Percentiles rank a stretch among this genome's conserved stretches.
Conservation (phyloP, 345 rosid species). For the Eucalyptus cladocalyx region DNA sequence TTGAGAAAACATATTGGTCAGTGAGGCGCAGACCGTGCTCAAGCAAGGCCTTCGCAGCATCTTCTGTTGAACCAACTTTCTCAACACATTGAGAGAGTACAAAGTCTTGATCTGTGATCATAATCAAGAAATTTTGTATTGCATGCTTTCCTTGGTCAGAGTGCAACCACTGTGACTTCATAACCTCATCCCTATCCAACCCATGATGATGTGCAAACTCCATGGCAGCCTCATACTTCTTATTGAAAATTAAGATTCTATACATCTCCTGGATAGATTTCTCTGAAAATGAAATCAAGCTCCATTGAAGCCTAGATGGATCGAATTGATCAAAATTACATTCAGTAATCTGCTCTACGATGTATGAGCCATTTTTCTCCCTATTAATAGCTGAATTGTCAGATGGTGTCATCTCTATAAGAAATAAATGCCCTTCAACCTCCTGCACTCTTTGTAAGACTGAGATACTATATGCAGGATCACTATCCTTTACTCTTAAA, state of each 20-base stretch:
- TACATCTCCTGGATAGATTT: slow-evolving; percentile 83
- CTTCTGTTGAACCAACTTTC: slow-evolving; percentile 77
- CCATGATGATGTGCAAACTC: slow-evolving; percentile 71
- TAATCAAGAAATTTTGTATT: slow-evolving; percentile 39
- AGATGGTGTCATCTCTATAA: slow-evolving; percentile 41
- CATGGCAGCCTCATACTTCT: slow-evolving; percentile 60
- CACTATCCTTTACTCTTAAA: slow-evolving; percentile 37
- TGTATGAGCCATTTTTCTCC: slow-evolving; percentile 13
- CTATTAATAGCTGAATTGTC: slow-evolving; percentile 11
- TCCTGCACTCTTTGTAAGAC: slow-evolving; percentile 47
- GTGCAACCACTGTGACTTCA: slow-evolving; percentile 74
- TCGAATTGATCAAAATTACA: slow-evolving; percentile 16
- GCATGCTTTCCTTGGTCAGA: slow-evolving; percentile 54
- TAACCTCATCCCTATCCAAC: slow-evolving; percentile 69
- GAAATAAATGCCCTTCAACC: slow-evolving; percentile 48
- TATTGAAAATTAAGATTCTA: slow-evolving; percentile 42
- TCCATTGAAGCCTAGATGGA: slow-evolving; percentile 43
- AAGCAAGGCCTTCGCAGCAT: slow-evolving; percentile 63
- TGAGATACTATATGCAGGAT: slow-evolving; percentile 42
- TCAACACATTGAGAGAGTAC: slow-evolving; percentile 71
- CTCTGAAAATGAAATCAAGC: slow-evolving; percentile 61
- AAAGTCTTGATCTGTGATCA: slow-evolving; percentile 61
- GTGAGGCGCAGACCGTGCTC: slow-evolving; percentile 57
- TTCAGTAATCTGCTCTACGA: slow-evolving; percentile 9
- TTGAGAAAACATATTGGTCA: slow-evolving; percentile 34